Evolutionary conservation across 805 yeast genomes (phyloP).

Genomic region (Myxozyma vanderwaltii): DNA sequence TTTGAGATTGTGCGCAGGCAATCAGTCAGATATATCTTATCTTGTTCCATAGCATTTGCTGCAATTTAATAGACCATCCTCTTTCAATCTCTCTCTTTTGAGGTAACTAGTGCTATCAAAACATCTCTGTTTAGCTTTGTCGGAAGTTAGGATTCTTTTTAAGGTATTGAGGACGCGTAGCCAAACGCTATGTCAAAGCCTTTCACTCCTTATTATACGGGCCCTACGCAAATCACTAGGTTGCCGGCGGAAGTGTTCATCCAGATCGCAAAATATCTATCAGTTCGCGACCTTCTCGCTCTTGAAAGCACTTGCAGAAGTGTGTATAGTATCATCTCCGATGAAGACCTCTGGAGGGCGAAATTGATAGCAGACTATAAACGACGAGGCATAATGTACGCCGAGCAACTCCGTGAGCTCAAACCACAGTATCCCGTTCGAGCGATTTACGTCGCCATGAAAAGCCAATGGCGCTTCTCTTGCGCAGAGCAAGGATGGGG

Average conservation of each 20-base stretch:
- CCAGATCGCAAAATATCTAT: conserved; percentile 7
- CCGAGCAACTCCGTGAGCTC: background rate
- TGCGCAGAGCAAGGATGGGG: conserved; percentile 33
- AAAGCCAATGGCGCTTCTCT: conserved; percentile 7
- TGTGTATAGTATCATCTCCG: conserved; percentile 10
- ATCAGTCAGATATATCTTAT: too few relatives aligned
- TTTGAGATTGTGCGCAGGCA: too few relatives aligned
- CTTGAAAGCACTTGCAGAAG: conserved; percentile 8
- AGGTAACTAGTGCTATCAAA: too few relatives aligned
- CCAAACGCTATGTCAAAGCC: too few relatives aligned
- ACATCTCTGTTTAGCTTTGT: too few relatives aligned
- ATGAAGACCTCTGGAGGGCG: conserved; percentile 26
- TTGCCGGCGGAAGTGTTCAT: conserved; percentile 26
- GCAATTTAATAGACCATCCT: too few relatives aligned
- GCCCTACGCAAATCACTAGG: conserved; percentile 8
- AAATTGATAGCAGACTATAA: conserved; percentile 14
- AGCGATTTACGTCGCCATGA: conserved; percentile 11
- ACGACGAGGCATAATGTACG: conserved; percentile 10
- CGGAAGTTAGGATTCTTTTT: too few relatives aligned
- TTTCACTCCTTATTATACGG: background rate
- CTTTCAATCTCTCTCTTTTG: too few relatives aligned
- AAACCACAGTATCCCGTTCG: background rate
- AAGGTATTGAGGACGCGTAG: too few relatives aligned
- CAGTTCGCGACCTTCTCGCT: conserved; percentile 11
- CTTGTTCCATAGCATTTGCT: too few relatives aligned